Base-by-base conservation (phyloP, 495 filamentous ascomycete genomes). In the Xylaria scruposa region DNA sequence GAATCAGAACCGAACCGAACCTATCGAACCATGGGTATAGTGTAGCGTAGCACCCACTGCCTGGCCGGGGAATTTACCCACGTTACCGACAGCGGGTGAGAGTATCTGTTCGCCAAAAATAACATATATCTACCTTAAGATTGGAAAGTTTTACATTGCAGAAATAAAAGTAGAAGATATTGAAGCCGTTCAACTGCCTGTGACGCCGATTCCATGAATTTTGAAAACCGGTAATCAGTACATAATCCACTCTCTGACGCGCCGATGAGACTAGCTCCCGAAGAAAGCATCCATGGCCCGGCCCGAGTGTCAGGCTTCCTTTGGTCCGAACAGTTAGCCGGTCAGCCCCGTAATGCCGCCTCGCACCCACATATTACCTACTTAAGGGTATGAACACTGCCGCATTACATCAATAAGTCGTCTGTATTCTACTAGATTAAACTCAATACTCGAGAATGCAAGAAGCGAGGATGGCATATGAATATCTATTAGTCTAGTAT, bases 281-380 rank as follows among this genome's bases (percentile, higher is more conserved):
- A 56, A 53, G 51, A 21, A 33, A 49, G 26, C 40, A 61, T 42
- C 17, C 56, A 47, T n/a, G 54, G n/a, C 65, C 44, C 31, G 42
- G 29, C 17, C 67, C 67, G 68, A 46, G 68, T 56, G 64, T 31
- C 68, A 61, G 31, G 44, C 44, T 64, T 70, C 68, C 68, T 33
- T 70, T 70, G 44, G 68, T 54, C 68, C 68, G 68, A 70, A 24
- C 4, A 17, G 46, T 64, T 70, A 70, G 47, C 68, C 68, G 68
- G 61, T 21, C 10, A 56, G 59, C 44, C 46, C 68, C 68, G 12
- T 40, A 12, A 42, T 63, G 36, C 60, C 60, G 60, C 38, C 38
- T 44, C 36, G 17, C 38, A 8, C 38, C 38, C 60, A 26, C 60
- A 26, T 44, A 63, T 44, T 60, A 17, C 17, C 15, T 17, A 8